Evolutionary conservation across 805 yeast species (phyloP).

Genomic region (Candida dendrica): DNA sequence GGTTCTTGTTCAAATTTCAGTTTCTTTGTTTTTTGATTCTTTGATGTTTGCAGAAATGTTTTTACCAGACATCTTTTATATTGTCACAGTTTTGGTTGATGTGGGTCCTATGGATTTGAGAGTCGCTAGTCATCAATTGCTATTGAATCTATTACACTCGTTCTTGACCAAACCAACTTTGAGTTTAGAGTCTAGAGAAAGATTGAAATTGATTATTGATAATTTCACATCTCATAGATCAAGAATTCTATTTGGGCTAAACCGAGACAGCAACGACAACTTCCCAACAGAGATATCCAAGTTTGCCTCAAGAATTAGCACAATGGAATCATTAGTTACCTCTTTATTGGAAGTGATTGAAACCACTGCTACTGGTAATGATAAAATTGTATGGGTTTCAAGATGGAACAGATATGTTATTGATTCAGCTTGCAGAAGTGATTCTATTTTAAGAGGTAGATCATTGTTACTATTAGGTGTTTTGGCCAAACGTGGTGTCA

Average conservation of each 20-base stretch:
- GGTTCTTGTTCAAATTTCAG: constrained; percentile 55
- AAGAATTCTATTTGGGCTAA: constrained; percentile 62
- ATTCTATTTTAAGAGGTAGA: constrained; percentile 57
- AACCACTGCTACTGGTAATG: constrained; percentile 37
- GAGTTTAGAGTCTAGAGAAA: constrained; percentile 28
- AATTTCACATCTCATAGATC: constrained; percentile 51
- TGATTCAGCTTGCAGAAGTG: constrained; percentile 49
- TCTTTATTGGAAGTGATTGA: constrained; percentile 45
- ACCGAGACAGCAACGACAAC: constrained; percentile 40
- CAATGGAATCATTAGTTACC: constrained; percentile 54
- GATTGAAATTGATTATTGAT: constrained; percentile 38
- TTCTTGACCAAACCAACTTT: constrained; percentile 50
- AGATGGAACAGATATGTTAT: constrained; percentile 61
- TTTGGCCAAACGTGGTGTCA: constrained; percentile 54
- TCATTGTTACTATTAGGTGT: constrained; percentile 67
- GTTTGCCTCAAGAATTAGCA: constrained; percentile 29
- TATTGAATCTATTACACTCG: constrained; percentile 65
- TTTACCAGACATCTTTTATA: constrained; percentile 64
- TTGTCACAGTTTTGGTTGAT: constrained; percentile 52
- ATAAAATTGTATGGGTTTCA: constrained; percentile 48
- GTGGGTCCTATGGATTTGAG: constrained; percentile 51
- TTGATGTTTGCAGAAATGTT: constrained; percentile 52
- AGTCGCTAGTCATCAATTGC: constrained; percentile 47
- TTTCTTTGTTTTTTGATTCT: constrained; percentile 67
- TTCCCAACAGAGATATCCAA: constrained; percentile 28